These are phyloP conservation scores for Eucalyptus curtisii DNA, from an alignment of 345 rosid species.

Conservation along the genomic window DNA sequence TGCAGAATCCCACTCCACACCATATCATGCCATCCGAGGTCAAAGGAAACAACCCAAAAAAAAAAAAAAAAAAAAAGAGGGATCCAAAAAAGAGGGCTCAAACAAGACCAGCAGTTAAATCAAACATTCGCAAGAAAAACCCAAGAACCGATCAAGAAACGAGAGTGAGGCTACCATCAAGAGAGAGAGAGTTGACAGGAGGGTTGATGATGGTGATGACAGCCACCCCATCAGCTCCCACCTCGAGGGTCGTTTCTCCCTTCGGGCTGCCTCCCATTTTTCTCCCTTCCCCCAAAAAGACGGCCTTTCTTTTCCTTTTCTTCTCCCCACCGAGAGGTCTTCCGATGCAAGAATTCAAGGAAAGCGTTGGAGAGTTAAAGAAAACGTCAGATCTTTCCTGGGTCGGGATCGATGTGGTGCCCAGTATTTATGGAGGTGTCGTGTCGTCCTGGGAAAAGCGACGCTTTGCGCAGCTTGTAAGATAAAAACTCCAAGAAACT, in stretches of 20 bases:
- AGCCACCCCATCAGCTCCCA: slow-evolving; percentile 88
- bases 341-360: neutral
- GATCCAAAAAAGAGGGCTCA: neutral
- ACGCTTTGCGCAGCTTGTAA: neutral
- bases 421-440: neutral
- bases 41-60: neutral
- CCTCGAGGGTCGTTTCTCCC: slow-evolving; percentile 26
- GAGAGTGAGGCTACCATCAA: slow-evolving; percentile 37
- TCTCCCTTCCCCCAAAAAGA: neutral
- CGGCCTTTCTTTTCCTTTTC: neutral
- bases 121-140: neutral
- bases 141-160: neutral
- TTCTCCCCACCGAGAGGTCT: neutral
- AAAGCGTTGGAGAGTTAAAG: too few relatives aligned
- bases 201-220: slow-evolving; percentile 80
- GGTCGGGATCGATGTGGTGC: neutral
- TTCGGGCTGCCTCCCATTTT: neutral
- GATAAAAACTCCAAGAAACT: neutral
- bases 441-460: neutral
- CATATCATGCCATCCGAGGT: neutral
- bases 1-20: neutral
- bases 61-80: neutral
- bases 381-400: neutral
- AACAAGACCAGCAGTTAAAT: neutral
- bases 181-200: slow-evolving; percentile 88